A percentile compares a stretch with the other conserved stretches of the same genome.
phyloP scores from a whole-genome alignment of 495 filamentous ascomycete genomes.

The Penicillium malachiteum region DNA sequence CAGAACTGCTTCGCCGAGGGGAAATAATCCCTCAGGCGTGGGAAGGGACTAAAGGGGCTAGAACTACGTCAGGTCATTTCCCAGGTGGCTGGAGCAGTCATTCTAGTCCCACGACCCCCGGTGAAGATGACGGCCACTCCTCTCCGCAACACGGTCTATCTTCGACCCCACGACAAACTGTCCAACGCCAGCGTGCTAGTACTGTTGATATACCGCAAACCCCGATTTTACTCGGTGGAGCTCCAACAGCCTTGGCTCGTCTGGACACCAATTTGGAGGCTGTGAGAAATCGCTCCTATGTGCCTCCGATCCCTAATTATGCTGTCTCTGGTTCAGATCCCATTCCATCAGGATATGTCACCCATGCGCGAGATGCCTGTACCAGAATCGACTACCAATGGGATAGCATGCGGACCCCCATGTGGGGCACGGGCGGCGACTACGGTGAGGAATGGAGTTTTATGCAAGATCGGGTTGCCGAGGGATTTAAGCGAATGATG shows the following conservation, averaged over 20 bases:
- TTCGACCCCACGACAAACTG: not conserved
- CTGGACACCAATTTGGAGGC: slow-evolving; percentile 36
- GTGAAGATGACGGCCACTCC: slow-evolving; percentile 24
- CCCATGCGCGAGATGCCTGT: slow-evolving; percentile 89
- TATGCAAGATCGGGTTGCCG: slow-evolving; percentile 88
- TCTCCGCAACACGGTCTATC: not conserved
- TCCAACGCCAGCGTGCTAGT: slow-evolving; percentile 32
- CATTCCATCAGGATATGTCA: slow-evolving; percentile 84
- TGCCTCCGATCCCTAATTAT: slow-evolving; percentile 76
- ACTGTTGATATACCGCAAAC: slow-evolving; percentile 28
- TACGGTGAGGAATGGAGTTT: slow-evolving; percentile 91
- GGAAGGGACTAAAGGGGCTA: slow-evolving; percentile 18
- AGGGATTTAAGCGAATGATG: slow-evolving; percentile 71
- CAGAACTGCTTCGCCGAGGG: slow-evolving; percentile 71
- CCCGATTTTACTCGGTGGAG: slow-evolving; percentile 13
- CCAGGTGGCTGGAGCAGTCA: slow-evolving; percentile 61
- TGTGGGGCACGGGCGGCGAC: slow-evolving; percentile 84
- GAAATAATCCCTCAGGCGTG: slow-evolving; percentile 39
- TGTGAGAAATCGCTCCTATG: slow-evolving; percentile 50
- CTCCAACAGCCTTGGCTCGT: slow-evolving; percentile 20
- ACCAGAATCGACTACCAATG: slow-evolving; percentile 86
- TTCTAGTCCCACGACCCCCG: slow-evolving; percentile 21
- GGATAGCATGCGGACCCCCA: slow-evolving; percentile 80
- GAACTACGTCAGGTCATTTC: slow-evolving; percentile 47
- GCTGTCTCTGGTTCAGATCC: slow-evolving; percentile 75